A percentile compares a stretch with the other conserved stretches of the same genome.
Evolutionary conservation across 495 filamentous ascomycete genomes (phyloP).

Genomic region (Aspergillus cristatus): DNA sequence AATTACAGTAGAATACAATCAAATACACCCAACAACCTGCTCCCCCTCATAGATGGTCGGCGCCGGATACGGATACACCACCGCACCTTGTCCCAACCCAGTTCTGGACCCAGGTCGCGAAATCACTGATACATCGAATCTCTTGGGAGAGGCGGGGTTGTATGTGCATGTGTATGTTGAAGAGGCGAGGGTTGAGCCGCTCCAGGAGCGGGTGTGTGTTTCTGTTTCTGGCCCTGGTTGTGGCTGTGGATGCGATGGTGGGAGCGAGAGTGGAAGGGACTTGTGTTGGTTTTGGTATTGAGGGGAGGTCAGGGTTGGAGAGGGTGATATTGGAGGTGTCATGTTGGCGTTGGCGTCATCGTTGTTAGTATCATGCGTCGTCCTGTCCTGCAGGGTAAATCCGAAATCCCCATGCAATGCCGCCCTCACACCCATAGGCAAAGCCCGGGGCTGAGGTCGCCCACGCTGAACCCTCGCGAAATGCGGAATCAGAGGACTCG

Average conservation of each 20-base stretch:
- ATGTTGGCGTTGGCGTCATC: too few species aligned
- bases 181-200: slow-evolving; percentile 31
- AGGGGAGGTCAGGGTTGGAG: slow-evolving; percentile 15
- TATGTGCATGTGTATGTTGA: slow-evolving; percentile 18
- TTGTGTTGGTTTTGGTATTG: slow-evolving; percentile 15
- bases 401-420: slow-evolving; percentile 5
- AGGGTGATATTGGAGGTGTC: slow-evolving; percentile 14
- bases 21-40: slow-evolving; percentile 9
- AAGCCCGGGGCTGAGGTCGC: slow-evolving; percentile 4
- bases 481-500: slow-evolving; percentile 31
- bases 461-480: slow-evolving; percentile 20
- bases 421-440: slow-evolving; percentile 8
- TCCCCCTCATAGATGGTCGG: slow-evolving; percentile 24
- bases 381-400: slow-evolving; percentile 13
- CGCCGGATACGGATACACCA: neutral
- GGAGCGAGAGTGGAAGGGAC: slow-evolving; percentile 9
- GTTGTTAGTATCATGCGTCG: slow-evolving; percentile 4
- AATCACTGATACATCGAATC: slow-evolving; percentile 14
- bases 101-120: neutral
- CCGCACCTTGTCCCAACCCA: slow-evolving; percentile 1
- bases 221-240: too few species aligned
- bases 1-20: slow-evolving; percentile 2
- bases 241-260: slow-evolving; percentile 18
- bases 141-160: too few species aligned
- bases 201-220: slow-evolving; percentile 31